phyloP scores from a whole-genome alignment of 805 yeast genomes.

The Metschnikowia henanensis region DNA sequence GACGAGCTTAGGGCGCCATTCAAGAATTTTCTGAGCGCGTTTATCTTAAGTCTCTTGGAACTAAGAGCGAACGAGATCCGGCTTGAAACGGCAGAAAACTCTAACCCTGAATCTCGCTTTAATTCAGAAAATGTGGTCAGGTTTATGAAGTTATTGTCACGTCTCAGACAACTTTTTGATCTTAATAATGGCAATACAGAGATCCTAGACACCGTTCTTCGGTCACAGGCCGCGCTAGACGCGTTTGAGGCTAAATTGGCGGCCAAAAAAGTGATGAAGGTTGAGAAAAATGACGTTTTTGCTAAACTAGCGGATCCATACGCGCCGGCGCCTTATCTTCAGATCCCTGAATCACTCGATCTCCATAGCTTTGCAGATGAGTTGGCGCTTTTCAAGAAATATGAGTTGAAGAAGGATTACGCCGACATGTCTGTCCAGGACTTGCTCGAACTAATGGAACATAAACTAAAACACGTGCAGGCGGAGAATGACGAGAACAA shows the following conservation, averaged over 20 bases:
- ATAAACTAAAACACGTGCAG: conserved; percentile 3
- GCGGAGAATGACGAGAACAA: neutral
- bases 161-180: conserved; percentile 14
- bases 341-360: conserved; percentile 16
- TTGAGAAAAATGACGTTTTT: neutral
- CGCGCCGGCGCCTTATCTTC: conserved; percentile 11
- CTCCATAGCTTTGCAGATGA: conserved; percentile 13
- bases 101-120: conserved; percentile 12
- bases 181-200: conserved; percentile 19
- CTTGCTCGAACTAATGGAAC: conserved; percentile 8
- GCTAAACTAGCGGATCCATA: neutral
- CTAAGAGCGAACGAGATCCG: conserved; percentile 13
- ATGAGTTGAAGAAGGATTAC: conserved; percentile 8
- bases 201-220: conserved; percentile 18
- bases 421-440: conserved; percentile 4
- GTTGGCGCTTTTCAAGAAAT: conserved; percentile 6
- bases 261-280: conserved; percentile 7
- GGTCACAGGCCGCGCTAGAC: conserved; percentile 13
- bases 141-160: conserved; percentile 14
- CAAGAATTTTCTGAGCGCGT: conserved; percentile 6
- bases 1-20: conserved; percentile 17
- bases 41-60: conserved; percentile 12
- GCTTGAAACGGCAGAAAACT: conserved; percentile 3
- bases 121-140: conserved; percentile 10
- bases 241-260: conserved; percentile 15